Conservation (phyloP, 805 yeast species). For the Cyberlindnera bimundalis region DNA sequence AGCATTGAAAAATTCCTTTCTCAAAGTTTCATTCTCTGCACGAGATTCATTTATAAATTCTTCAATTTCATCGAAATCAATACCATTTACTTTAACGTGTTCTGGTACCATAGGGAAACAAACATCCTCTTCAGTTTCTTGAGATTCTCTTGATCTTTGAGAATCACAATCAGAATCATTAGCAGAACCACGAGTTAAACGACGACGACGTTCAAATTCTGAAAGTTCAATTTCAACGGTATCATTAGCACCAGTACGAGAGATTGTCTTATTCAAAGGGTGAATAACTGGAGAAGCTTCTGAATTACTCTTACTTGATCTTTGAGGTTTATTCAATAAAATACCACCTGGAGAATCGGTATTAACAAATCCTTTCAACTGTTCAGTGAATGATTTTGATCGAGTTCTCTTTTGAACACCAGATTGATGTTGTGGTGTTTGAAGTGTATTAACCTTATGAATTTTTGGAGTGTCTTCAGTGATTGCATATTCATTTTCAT, state of each 20-base stretch:
- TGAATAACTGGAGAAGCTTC: slow-evolving; percentile 23
- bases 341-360: slow-evolving; percentile 29
- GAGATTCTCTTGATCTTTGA: slow-evolving; percentile 72
- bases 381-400: slow-evolving; percentile 38
- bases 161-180: slow-evolving; percentile 67
- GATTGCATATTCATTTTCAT: slow-evolving; percentile 20
- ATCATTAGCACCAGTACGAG: slow-evolving; percentile 14
- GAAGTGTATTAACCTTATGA: slow-evolving; percentile 4
- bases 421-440: slow-evolving; percentile 1
- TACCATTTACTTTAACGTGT: slow-evolving; percentile 62
- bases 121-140: slow-evolving; percentile 95
- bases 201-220: slow-evolving; percentile 34
- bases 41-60: slow-evolving; percentile 67
- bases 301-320: slow-evolving; percentile 17
- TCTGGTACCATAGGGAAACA: slow-evolving; percentile 90
- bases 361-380: slow-evolving; percentile 33
- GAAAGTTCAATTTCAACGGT: slow-evolving; percentile 34
- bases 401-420: slow-evolving; percentile 21
- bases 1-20: slow-evolving; percentile 16
- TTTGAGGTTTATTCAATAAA: slow-evolving; percentile 27
- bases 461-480: slow-evolving; percentile 12
- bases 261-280: slow-evolving; percentile 22
- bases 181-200: slow-evolving; percentile 31
- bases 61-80: slow-evolving; percentile 88
- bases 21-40: slow-evolving; percentile 39